These are phyloP conservation scores for Ceriops tagal DNA, from an alignment of 345 rosid genomes.

Conservation along the genomic window DNA sequence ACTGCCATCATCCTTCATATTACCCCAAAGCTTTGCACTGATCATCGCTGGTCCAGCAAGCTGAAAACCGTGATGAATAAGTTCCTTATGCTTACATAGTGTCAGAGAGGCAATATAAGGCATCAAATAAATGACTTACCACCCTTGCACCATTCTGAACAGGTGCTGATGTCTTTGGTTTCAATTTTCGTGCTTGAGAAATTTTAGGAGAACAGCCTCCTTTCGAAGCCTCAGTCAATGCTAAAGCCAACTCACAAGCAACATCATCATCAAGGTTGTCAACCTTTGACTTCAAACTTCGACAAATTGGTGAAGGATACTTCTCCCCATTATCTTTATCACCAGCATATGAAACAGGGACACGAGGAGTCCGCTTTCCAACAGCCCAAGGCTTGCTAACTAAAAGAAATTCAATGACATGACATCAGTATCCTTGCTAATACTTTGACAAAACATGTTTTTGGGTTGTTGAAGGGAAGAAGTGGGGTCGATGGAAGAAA, in stretches of 20 bases:
- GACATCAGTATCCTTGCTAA: slow-evolving; percentile 14
- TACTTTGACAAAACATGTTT: neutral
- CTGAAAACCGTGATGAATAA: slow-evolving; percentile 39
- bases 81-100: slow-evolving; percentile 11
- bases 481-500: neutral
- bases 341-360: slow-evolving; percentile 54
- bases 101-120: neutral
- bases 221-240: slow-evolving; percentile 70
- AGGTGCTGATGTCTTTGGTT: slow-evolving; percentile 47
- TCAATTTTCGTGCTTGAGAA: slow-evolving; percentile 51
- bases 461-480: neutral
- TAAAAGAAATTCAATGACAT: slow-evolving; percentile 29
- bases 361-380: slow-evolving; percentile 81
- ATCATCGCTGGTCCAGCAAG: slow-evolving; percentile 59
- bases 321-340: slow-evolving; percentile 49
- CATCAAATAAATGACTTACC: slow-evolving; percentile 43
- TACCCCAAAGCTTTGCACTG: slow-evolving; percentile 52
- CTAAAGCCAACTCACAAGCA: slow-evolving; percentile 70
- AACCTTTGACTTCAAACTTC: slow-evolving; percentile 42
- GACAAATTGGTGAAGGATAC: slow-evolving; percentile 55
- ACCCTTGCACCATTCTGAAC: slow-evolving; percentile 39
- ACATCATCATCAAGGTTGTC: slow-evolving; percentile 63
- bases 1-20: slow-evolving; percentile 58
- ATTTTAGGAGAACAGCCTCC: slow-evolving; percentile 64
- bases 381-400: slow-evolving; percentile 75